phyloP scores from a whole-genome alignment of 2,329 filamentous ascomycete species.

The Claviceps africana region DNA sequence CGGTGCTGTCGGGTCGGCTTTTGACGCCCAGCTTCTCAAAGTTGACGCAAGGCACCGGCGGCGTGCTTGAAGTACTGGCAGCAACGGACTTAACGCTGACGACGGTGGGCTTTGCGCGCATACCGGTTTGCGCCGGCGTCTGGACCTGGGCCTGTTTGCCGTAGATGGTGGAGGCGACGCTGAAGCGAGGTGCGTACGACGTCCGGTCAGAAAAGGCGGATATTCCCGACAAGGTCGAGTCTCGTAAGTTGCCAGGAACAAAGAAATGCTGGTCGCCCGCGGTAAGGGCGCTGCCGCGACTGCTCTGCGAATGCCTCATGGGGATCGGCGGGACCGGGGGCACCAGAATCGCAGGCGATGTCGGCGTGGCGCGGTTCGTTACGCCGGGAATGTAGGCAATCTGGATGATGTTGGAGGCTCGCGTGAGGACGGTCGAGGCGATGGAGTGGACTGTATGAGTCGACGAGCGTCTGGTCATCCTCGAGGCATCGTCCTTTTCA shows the following conservation, averaged over 20 bases:
- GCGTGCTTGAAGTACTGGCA: slow-evolving; percentile 40
- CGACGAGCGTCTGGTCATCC: slow-evolving; percentile 49
- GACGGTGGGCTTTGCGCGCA: slow-evolving; percentile 78
- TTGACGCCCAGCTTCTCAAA: slow-evolving; percentile 39
- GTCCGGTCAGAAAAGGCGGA: slow-evolving; percentile 49
- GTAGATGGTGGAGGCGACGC: slow-evolving; percentile 87
- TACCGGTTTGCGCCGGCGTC: slow-evolving; percentile 72
- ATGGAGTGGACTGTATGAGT: slow-evolving; percentile 82
- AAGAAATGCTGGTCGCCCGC: slow-evolving; percentile 84
- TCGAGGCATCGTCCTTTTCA: slow-evolving; percentile 31
- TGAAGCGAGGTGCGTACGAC: slow-evolving; percentile 50
- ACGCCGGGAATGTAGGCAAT: slow-evolving; percentile 98
- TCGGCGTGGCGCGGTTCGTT: slow-evolving; percentile 75
- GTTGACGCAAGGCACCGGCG: slow-evolving; percentile 62
- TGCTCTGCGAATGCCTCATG: slow-evolving; percentile 38
- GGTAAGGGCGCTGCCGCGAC: slow-evolving; percentile 32
- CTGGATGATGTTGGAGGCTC: slow-evolving; percentile 97
- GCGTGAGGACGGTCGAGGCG: slow-evolving; percentile 85
- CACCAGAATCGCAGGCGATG: slow-evolving; percentile 67
- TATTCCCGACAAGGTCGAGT: slow-evolving; percentile 76
- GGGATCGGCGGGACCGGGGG: slow-evolving; percentile 93
- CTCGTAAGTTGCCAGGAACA: slow-evolving; percentile 75
- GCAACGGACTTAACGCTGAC: slow-evolving; percentile 74
- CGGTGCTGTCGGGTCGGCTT: slow-evolving; percentile 36
- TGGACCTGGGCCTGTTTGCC: slow-evolving; percentile 77